Base-by-base conservation (phyloP, 2,329 filamentous ascomycete species). In the Hortaea sp. region DNA sequence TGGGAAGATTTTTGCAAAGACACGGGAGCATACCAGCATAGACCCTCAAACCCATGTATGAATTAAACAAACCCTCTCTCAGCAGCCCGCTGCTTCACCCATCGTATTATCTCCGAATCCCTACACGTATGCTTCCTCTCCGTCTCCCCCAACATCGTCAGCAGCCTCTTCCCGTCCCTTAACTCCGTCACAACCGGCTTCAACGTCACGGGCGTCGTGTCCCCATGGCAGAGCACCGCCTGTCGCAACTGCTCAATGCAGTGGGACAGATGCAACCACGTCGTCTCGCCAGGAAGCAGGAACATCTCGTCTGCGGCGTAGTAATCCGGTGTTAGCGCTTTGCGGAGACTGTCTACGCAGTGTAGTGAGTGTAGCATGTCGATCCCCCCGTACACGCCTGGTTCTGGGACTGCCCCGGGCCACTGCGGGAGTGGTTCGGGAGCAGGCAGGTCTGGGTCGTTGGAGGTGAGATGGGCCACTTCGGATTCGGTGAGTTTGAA, bases 171-270 rank as follows among this genome's bases (percentile, higher is more conserved):
- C 9, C 32, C 32, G n/a, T 35, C 32, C n/a, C 9, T 4, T 4
- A 35, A 4, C 31, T 30, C 30, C 20, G 13, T 46, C 12, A 11
- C n/a, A 0, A 49, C 39, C 37, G 49, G 49, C 44, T 42, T 46
- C 29, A 51, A 40, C n/a, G 46, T 49, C 11, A 49, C 46, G 5
- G 49, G 46, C 35, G 49, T 51, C 34, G 43, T 12, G 30, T 51
- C 49, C 6, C 39, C 49, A 49, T 51, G 46, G 41, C 49, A 51
- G 31, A 49, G 28, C 30, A 49, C 44, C 29, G 46, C 46, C 41
- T 51, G 49, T 30, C 49, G 12, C 35, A 51, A 34, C 43, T 49
- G 49, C 37, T 51, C 49, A 13, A 51, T 29, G 41, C 49, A 51
- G 39, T 51, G 49, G 20, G 46, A 29, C 13, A 51, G 13, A 38